phyloP scores from a whole-genome alignment of 2,329 filamentous ascomycete species.

The Biscogniauxia sp. region DNA sequence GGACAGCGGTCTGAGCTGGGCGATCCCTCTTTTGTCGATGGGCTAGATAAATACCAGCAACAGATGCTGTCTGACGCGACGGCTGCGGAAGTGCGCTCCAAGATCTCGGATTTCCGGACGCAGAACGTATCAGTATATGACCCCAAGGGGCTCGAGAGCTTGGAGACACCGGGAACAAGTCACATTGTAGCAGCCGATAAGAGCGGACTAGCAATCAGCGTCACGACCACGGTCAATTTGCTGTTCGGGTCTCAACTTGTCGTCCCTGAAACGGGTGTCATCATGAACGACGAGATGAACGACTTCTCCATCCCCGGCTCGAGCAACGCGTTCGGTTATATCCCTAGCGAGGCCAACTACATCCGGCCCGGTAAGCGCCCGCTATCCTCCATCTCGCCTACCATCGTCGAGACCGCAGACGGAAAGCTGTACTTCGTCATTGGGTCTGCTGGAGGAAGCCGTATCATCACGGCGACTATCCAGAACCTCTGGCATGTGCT shows the following conservation, averaged over 20 bases:
- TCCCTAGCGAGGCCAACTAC: conserved; percentile 72
- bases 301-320: conserved; percentile 76
- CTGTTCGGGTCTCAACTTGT: conserved; percentile 74
- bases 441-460: conserved; percentile 77
- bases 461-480: conserved; percentile 81
- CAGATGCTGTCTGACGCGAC: conserved; percentile 60
- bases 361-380: conserved; percentile 75
- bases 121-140: conserved; percentile 43
- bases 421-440: conserved; percentile 68
- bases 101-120: conserved; percentile 42
- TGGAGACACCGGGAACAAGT: conserved; percentile 65
- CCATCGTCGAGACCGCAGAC: conserved; percentile 71
- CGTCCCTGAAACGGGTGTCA: conserved; percentile 77
- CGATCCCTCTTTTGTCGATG: conserved; percentile 68
- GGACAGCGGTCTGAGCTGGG: conserved; percentile 70
- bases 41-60: conserved; percentile 61
- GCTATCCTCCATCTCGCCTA: conserved; percentile 72
- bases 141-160: conserved; percentile 43
- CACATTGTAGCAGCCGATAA: conserved; percentile 67
- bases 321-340: conserved; percentile 73
- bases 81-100: conserved; percentile 51
- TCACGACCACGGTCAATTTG: conserved; percentile 80
- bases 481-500: conserved; percentile 75
- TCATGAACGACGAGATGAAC: conserved; percentile 64
- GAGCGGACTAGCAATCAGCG: conserved; percentile 68